Conservation (phyloP, 176 grass and related monocot genomes). For the Otatea glauca region DNA sequence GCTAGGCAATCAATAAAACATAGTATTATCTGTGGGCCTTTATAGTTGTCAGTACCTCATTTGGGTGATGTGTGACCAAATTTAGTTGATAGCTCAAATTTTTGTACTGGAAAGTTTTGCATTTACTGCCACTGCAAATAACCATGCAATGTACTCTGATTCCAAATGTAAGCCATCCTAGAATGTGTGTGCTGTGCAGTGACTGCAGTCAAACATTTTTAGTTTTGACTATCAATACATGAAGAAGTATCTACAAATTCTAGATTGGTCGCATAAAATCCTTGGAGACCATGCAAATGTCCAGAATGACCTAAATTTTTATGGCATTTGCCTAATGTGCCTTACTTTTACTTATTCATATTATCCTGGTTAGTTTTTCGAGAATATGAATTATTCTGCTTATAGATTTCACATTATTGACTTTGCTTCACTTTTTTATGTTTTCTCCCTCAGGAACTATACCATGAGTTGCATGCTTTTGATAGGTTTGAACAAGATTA, state of each 20-base stretch:
- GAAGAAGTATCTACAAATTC: background rate
- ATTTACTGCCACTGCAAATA: background rate
- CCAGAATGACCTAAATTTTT: slow-evolving; percentile 12
- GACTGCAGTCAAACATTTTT: background rate
- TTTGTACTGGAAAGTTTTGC: background rate
- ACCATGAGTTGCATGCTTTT: slow-evolving; percentile 92
- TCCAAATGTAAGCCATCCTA: slow-evolving; percentile 9
- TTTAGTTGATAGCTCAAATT: background rate
- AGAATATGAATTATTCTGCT: slow-evolving; percentile 18
- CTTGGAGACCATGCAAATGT: background rate
- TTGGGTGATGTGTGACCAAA: background rate
- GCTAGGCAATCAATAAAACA: background rate
- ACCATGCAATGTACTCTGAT: background rate
- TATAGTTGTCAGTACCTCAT: slow-evolving; percentile 18
- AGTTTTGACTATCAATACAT: slow-evolving; percentile 29
- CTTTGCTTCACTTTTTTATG: slow-evolving; percentile 16
- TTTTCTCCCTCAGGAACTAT: slow-evolving; percentile 73
- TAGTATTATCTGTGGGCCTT: background rate
- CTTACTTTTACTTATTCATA: slow-evolving; percentile 12
- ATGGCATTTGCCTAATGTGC: background rate
- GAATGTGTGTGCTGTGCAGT: background rate
- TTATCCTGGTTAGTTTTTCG: background rate
- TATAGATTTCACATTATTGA: slow-evolving; percentile 28
- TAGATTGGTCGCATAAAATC: slow-evolving; percentile 18
- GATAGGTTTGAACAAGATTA: slow-evolving; percentile 94